Percentiles rank a stretch among this genome's conserved stretches.
Conservation (phyloP, 495 filamentous ascomycete genomes). For the Penicillium maclennaniae region DNA sequence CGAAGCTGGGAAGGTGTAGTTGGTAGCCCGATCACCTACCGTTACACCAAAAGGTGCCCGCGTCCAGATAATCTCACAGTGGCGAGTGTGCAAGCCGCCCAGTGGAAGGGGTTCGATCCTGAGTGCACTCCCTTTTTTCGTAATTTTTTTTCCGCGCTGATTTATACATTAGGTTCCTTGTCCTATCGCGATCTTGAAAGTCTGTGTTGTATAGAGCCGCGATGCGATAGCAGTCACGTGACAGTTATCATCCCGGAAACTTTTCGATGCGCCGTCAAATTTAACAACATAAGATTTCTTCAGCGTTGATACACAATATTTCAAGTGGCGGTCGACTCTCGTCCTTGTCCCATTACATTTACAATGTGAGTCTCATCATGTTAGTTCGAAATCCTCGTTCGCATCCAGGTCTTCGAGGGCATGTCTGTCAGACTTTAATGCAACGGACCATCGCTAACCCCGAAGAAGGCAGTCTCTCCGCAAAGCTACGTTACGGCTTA, state of each 20-base stretch:
- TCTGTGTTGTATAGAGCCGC: background rate
- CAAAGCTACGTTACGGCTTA: constrained; percentile 53
- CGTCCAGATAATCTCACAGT: too few species aligned
- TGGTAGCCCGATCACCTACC: too few species aligned
- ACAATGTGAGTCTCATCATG: constrained; percentile 3
- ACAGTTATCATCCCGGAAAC: constrained; percentile 8
- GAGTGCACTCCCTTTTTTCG: too few species aligned
- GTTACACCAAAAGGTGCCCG: too few species aligned
- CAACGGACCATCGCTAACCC: constrained; percentile 7
- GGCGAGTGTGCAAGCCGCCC: too few species aligned
- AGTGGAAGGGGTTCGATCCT: too few species aligned
- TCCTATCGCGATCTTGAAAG: background rate
- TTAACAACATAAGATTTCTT: background rate
- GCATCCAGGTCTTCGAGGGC: background rate
- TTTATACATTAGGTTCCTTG: too few species aligned
- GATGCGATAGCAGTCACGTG: constrained; percentile 10
- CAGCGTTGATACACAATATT: background rate
- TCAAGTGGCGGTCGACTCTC: background rate
- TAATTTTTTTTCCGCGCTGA: too few species aligned
- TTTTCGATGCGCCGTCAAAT: constrained; percentile 1
- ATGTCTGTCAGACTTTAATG: background rate
- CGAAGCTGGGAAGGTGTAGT: too few species aligned
- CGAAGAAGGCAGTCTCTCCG: constrained; percentile 43
- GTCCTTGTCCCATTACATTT: background rate
- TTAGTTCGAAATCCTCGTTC: too few species aligned